Base-by-base conservation (phyloP, 805 yeast species). In the Suhomyces faveliae region DNA sequence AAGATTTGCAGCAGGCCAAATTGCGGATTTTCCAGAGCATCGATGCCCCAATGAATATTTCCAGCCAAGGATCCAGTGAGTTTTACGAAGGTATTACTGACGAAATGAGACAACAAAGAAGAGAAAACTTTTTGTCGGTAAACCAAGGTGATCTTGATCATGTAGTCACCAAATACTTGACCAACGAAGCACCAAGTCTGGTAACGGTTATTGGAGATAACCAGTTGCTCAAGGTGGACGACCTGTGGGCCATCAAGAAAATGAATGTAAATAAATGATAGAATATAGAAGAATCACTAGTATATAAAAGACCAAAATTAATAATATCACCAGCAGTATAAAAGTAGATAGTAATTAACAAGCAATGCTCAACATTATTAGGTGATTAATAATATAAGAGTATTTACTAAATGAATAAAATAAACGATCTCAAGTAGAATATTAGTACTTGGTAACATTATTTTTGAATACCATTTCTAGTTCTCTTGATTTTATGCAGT, bases 1-100 rank as follows among this genome's bases (percentile, higher is more conserved):
- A 71, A 11, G 96, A 89, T 54, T 70, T 94, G 43, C 88, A 88
- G 53, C 96, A 90, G 59, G 96, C 98, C 25, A 90, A 92, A 63
- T 71, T 94, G 57, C 81, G 96, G 9, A 81, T 94, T 29, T 94
- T 94, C 80, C 99, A 94, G 68, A 80, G 85, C 48, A 71, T 94
- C 12, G 99, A 94, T 69, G 87, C 97, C 1, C 99, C 99, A 10
- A 76, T 80, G 38, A 85, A 91, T 60, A 84, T 89, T 12, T 79
- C 87, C 42, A 76, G 80, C 29, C 96, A 94, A 65, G 96, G 97
- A 10, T 71, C 80, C 55, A 66, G 78, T 12, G 65, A 73, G 11
- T 88, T 91, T 67, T 71, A 79, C 45, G 80, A 83, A 48, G 90
- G 87, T 0, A 76, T 92, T 30, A 81, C 85, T 27, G 89, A 87